Percentiles rank a stretch among this genome's conserved stretches.
Evolutionary conservation across 2,329 filamentous ascomycete species (phyloP).

Genomic region (Myriosclerotinia scirpicola): DNA sequence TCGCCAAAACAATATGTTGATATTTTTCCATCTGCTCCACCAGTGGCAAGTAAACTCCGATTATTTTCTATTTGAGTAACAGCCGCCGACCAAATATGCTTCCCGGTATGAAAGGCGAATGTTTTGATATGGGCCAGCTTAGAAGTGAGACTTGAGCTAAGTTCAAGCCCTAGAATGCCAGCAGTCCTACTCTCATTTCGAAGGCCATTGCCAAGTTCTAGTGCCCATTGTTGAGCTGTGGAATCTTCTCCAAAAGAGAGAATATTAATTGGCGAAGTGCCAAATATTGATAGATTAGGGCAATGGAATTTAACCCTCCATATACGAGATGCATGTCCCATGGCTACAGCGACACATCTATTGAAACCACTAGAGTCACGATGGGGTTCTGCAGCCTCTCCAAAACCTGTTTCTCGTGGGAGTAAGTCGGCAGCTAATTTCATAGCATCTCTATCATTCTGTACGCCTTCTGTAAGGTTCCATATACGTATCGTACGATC

Average conservation of each 20-base stretch:
- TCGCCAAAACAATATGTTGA: conserved; percentile 42
- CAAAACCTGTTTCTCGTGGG: conserved; percentile 62
- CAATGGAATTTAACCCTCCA: conserved; percentile 76
- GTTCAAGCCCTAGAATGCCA: not conserved
- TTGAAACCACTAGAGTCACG: conserved; percentile 41
- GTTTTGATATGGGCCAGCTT: conserved; percentile 54
- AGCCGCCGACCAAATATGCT: conserved; percentile 83
- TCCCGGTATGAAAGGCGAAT: conserved; percentile 72
- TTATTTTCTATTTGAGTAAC: conserved; percentile 40
- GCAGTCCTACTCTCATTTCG: not conserved
- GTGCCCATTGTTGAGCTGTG: conserved; percentile 68
- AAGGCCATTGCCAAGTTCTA: conserved; percentile 22
- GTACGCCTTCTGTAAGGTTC: conserved; percentile 56
- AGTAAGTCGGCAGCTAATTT: conserved; percentile 7
- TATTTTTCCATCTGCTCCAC: conserved; percentile 79
- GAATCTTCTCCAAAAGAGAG: conserved; percentile 86
- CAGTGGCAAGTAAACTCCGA: conserved; percentile 54
- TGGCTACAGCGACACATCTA: conserved; percentile 66
- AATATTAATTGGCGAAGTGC: conserved; percentile 47
- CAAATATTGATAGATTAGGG: conserved; percentile 14
- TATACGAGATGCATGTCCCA: conserved; percentile 87
- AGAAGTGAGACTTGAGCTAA: not conserved
- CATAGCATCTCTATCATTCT: conserved; percentile 9
- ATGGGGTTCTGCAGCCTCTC: conserved; percentile 42
- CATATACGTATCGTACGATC: conserved; percentile 87